Conservation (phyloP, 192 early-diverging fungal species). For the Lunasporangiospora selenospora region DNA sequence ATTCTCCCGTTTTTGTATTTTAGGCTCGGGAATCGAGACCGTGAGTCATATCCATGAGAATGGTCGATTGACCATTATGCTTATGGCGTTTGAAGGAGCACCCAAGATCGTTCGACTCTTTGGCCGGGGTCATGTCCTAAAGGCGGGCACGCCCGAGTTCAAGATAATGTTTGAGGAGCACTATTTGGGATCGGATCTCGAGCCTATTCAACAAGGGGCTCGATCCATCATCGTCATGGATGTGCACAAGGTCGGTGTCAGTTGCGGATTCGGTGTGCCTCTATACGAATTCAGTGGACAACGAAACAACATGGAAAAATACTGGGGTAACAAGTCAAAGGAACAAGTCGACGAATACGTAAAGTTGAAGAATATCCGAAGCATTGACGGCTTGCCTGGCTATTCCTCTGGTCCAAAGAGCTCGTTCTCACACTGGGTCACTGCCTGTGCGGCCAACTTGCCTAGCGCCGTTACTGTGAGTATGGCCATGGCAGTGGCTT, state of each 20-base stretch:
- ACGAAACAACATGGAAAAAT: conserved; percentile 55
- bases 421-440: no score
- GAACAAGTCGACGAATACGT: conserved; percentile 46
- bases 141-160: conserved; percentile 55
- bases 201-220: conserved; percentile 41
- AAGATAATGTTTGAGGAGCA: conserved; percentile 50
- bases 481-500: no score
- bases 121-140: conserved; percentile 57
- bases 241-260: conserved; percentile 60
- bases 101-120: conserved; percentile 70
- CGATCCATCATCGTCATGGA: conserved; percentile 62
- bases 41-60: conserved; percentile 70
- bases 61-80: conserved; percentile 68
- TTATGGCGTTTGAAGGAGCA: conserved; percentile 67
- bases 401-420: no score
- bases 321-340: conserved; percentile 44
- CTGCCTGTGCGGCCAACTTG: no score
- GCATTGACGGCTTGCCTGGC: conserved; percentile 67
- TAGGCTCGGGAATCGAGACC: conserved; percentile 61
- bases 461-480: no score
- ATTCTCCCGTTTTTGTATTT: background rate
- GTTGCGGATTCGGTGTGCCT: conserved; percentile 70
- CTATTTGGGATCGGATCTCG: conserved; percentile 48
- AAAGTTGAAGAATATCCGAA: conserved; percentile 50
- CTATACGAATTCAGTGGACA: conserved; percentile 59